Evolutionary conservation across 1,139 yeast genomes (phyloP), one percentile per base, ranked within the genome.

Genomic region (Kazachstania sp.): DNA sequence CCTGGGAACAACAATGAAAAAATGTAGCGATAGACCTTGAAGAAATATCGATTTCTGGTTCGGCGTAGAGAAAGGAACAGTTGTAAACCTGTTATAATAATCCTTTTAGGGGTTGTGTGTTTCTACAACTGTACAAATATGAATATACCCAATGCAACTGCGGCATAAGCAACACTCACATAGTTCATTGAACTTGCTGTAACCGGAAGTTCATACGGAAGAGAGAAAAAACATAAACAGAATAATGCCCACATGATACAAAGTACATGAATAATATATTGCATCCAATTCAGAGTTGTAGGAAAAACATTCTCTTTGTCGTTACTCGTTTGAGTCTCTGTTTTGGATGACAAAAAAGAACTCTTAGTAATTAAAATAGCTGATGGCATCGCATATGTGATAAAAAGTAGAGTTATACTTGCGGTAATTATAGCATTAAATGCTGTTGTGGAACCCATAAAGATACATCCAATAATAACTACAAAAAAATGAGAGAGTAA

Each of bases 131-230:
- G 12, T 37, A 23, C 20, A 5, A 23, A 23, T n/a, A 30, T 7
- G 34, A 30, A 30, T 13, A 32, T 32, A 15, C n/a, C 18, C 18
- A 32, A 15, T 16, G 41, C 28, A 9, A 34, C 36, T 2, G 23
- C 41, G 5, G 11, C 37, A 12, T 31, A 39, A 12, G 29, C 42
- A 26, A 39, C 46, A 16, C 37, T 39, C n/a, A 39, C 41, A 12
- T 39, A 39, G 15, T 39, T 32, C 46, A 43, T 48, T 35, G 46
- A 29, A 8, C 19, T 18, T 32, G 39, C 35, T 4, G 15, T 28
- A 3, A 67, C 78, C 0, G 78, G 78, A 68, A 71, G 67, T n/a
- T 64, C 68, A 9, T 69, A 56, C 1, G 78, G 78, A 54, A 74
- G 67, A 39, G 73, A 70, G 54, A 66, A 71, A 57, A 74, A 72